Base-by-base conservation (phyloP, 179 eudicot genomes). In the Gypsophila paniculata region DNA sequence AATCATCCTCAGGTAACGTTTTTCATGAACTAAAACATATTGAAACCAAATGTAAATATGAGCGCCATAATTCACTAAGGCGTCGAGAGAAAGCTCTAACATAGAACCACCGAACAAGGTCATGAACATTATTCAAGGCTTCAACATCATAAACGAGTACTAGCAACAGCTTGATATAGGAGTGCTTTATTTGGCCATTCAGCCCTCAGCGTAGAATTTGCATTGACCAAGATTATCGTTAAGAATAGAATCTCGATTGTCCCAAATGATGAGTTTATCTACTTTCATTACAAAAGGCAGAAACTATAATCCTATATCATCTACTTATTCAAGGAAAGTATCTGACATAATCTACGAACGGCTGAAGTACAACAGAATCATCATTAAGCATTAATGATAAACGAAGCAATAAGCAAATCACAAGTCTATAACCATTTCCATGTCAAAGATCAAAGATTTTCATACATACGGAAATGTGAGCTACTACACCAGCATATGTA, bases 241-340 rank as follows among this genome's bases (percentile, higher is more conserved):
- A 38, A 19, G 36, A 62, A 36, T 19, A 60, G 38, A 60, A 13
- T 4, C 64, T 7, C 9, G 54, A 17, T 42, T 22, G n/a, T 42
- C 52, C n/a, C n/a, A 44, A 29, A 15, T 23, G 36, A 66, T 6
- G 34, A 48, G 21, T 22, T 46, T 44, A 4, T 39, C 49, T 42
- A 65, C 9, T 21, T 14, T 10, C 54, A n/a, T 26, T 22, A 42
- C 11, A 6, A 42, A 2, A 42, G 11, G 46, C 53, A 36, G 42
- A 62, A 34, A n/a, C 48, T 17, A 17, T 38, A 26, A 34, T 42
- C 14, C 63, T 68, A 42, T 42, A 68, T n/a, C 39, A 68, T 68
- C 71, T 23, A 25, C 19, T 32, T 17, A 49, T 17, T 48, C 25
- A 15, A 68, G 36, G 55, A 14, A 25, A 66, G 15, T 66, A 46